Base-by-base conservation (phyloP, 1,139 yeast genomes). In the Kurtzmaniella quercitrusa region DNA sequence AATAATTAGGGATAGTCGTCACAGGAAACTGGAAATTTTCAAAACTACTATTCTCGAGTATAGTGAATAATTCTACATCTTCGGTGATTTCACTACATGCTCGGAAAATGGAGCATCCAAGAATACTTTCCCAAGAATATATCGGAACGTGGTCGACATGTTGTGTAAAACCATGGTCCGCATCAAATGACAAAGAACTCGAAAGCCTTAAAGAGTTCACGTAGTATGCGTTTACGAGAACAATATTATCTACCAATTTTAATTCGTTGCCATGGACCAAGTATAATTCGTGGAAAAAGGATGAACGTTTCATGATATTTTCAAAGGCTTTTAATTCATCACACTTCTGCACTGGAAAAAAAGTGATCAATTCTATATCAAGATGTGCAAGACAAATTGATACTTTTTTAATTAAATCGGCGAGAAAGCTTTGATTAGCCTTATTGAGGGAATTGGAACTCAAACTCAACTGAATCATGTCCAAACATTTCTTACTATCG, bases 351-450 rank as follows among this genome's bases (percentile, higher is more conserved):
- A 60, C 21, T 48, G 37, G 37, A 16, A 34, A 34, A 15, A 34
- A 34, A n/a, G 23, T 19, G 5, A 14, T 19, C 16, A 5, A 70
- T 40, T 38, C 60, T 55, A 28, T 62, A 54, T 38, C 76, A 75
- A 51, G 69, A 73, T 21, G 2, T n/a, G 36, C 20, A 14, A 36
- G 16, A n/a, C 38, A 23, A 6, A 23, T 18, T n/a, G 28, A 15
- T 3, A 30, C 30, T 2, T 16, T 17, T 5, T 37, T 33, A 11
- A 45, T 23, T 2, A 47, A 14, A 14, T 39, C 39, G 1, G 16
- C 8, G 14, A 47, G 41, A 14, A 46, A 45, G 7, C 37, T 42
- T 14, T 21, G 35, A 21, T 35, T 40, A 7, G 40, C 17, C 7
- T 32, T 34, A n/a, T 39, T 33, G 12, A 18, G 11, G 4, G 33